A percentile compares a stretch with the other conserved stretches of the same genome.
These are phyloP conservation scores for Acanthamoeba rhysodes DNA, from an alignment of 208 protist species.

Conservation along the genomic window DNA sequence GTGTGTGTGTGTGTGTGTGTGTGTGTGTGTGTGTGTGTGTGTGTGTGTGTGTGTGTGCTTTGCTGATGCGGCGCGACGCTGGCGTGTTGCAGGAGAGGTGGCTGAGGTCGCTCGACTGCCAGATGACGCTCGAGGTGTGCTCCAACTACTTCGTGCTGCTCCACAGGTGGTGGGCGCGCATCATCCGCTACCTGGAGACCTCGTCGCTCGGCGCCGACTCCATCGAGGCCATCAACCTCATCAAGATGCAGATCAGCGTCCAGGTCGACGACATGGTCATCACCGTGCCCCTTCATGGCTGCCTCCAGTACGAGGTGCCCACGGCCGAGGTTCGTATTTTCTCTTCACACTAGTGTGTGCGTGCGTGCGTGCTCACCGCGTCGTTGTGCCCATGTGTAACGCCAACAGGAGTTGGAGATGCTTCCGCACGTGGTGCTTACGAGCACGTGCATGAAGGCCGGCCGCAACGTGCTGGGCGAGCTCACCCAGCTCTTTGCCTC, in stretches of 20 bases:
- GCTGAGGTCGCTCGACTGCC: constrained; percentile 38
- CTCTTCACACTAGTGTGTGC: no score
- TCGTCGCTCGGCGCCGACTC: constrained; percentile 24
- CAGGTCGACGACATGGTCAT: constrained; percentile 61
- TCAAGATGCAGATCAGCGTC: constrained; percentile 55
- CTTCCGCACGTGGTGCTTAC: constrained; percentile 21
- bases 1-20: no score
- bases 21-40: no score
- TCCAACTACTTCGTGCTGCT: constrained; percentile 47
- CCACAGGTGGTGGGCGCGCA: constrained; percentile 55
- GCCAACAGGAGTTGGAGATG: not conserved
- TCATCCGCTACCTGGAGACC: constrained; percentile 68
- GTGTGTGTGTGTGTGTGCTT: not conserved
- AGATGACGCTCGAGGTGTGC: constrained; percentile 30
- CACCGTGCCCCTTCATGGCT: constrained; percentile 45
- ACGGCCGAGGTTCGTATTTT: not conserved
- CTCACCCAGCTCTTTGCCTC: constrained; percentile 22
- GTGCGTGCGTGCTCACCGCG: not conserved
- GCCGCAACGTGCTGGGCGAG: constrained; percentile 4
- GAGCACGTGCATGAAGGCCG: constrained; percentile 34
- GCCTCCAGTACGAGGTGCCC: constrained; percentile 44
- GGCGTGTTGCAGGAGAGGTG: constrained; percentile 7
- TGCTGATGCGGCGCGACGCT: not conserved
- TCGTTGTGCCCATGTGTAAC: not conserved
- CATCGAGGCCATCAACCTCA: constrained; percentile 70